phyloP scores from a whole-genome alignment of 805 yeast genomes.

The Nakazawaea ernobii region DNA sequence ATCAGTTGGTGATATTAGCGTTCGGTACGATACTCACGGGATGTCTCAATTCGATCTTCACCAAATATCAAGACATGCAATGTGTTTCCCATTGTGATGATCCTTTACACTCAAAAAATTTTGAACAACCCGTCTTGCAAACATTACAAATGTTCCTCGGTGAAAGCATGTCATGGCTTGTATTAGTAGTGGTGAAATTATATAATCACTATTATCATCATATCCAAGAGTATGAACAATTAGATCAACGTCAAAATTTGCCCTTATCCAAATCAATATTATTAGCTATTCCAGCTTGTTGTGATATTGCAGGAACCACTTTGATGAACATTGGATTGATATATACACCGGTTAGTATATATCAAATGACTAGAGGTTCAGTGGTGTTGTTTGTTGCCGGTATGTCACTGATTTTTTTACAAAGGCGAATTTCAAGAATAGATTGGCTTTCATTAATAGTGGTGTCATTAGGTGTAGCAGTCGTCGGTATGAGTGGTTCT shows the following conservation, averaged over 20 bases:
- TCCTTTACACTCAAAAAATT: constrained; percentile 39
- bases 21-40: constrained; percentile 63
- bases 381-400: constrained; percentile 71
- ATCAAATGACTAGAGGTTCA: constrained; percentile 84
- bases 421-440: constrained; percentile 44
- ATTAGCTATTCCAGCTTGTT: constrained; percentile 57
- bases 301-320: constrained; percentile 72
- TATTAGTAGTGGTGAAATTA: constrained; percentile 8
- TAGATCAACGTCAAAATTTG: no score
- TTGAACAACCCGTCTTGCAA: constrained; percentile 76
- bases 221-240: no score
- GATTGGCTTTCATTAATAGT: constrained; percentile 66
- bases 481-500: constrained; percentile 71
- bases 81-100: constrained; percentile 53
- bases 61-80: constrained; percentile 73
- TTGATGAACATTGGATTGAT: constrained; percentile 69
- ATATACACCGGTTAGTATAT: constrained; percentile 71
- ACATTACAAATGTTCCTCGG: constrained; percentile 80
- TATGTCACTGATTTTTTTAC: constrained; percentile 58
- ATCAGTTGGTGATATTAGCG: constrained; percentile 26
- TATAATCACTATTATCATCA: background rate
- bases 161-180: constrained; percentile 41
- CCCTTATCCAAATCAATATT: constrained; percentile 20
- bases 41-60: constrained; percentile 64
- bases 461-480: constrained; percentile 63